Evolutionary conservation across 1,139 yeast species (phyloP).

Genomic region (Hyphopichia pseudoburtonii): DNA sequence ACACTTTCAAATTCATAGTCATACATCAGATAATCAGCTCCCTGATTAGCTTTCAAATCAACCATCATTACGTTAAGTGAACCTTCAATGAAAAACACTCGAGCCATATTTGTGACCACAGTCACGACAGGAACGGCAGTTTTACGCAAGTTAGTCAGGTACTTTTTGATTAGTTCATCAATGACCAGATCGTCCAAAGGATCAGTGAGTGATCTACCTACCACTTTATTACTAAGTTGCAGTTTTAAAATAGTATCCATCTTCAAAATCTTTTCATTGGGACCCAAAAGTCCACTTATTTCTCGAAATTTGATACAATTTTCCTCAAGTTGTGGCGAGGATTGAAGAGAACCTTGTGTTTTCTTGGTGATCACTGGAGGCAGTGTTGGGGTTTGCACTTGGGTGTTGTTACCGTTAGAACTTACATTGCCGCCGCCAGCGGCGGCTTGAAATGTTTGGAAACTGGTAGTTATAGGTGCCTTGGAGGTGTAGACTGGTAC

Average conservation of each 20-base stretch:
- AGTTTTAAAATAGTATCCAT: slow-evolving; percentile 41
- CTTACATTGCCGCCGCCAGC: slow-evolving; percentile 1
- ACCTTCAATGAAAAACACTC: slow-evolving; percentile 44
- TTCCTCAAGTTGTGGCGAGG: not conserved
- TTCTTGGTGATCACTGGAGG: not conserved
- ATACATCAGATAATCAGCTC: slow-evolving; percentile 69
- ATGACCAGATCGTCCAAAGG: slow-evolving; percentile 36
- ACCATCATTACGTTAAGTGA: slow-evolving; percentile 40
- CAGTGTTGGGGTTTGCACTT: not conserved
- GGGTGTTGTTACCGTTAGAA: no score
- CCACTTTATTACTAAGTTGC: slow-evolving; percentile 28
- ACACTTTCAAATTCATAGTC: slow-evolving; percentile 65
- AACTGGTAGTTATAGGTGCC: slow-evolving; percentile 7
- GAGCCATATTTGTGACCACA: slow-evolving; percentile 49
- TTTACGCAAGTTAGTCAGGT: slow-evolving; percentile 32
- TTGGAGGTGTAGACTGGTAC: not conserved
- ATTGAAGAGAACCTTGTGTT: not conserved
- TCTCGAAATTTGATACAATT: slow-evolving; percentile 30
- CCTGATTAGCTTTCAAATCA: slow-evolving; percentile 51
- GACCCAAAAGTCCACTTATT: slow-evolving; percentile 30
- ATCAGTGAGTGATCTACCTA: slow-evolving; percentile 21
- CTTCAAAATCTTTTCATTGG: slow-evolving; percentile 43
- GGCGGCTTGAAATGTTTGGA: slow-evolving; percentile 1
- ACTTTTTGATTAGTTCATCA: slow-evolving; percentile 42
- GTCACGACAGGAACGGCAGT: slow-evolving; percentile 41